Percentiles rank a stretch among this genome's conserved stretches.
Evolutionary conservation across 192 early-diverging fungal species (phyloP).

Genomic region (Tieghemiomyces parasiticus): DNA sequence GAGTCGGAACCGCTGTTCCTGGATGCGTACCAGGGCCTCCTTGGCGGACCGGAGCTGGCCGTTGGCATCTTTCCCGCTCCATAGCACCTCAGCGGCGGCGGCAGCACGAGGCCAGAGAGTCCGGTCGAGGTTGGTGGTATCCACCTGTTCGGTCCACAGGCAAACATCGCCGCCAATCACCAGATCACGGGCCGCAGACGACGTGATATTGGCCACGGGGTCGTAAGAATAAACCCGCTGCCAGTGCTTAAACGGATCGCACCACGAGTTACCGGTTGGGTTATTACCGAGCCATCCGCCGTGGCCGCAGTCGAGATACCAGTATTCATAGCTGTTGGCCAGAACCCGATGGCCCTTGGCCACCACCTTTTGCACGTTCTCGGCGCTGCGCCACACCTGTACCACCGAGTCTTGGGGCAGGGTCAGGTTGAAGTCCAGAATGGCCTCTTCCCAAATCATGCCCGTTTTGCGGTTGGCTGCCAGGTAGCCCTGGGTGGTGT

Average conservation of each 20-base stretch:
- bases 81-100: slow-evolving; percentile 49
- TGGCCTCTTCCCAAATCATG: slow-evolving; percentile 71
- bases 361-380: slow-evolving; percentile 36
- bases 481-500: slow-evolving; percentile 33
- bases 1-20: slow-evolving; percentile 57
- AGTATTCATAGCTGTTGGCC: slow-evolving; percentile 40
- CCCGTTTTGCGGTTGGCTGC: slow-evolving; percentile 31
- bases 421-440: slow-evolving; percentile 34
- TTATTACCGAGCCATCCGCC: slow-evolving; percentile 57
- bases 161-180: slow-evolving; percentile 55
- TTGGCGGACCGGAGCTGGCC: slow-evolving; percentile 34
- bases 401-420: slow-evolving; percentile 47
- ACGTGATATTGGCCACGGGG: slow-evolving; percentile 37
- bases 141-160: slow-evolving; percentile 56
- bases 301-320: slow-evolving; percentile 66
- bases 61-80: slow-evolving; percentile 41
- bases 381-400: slow-evolving; percentile 54
- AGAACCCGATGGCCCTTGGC: slow-evolving; percentile 47
- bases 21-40: slow-evolving; percentile 46
- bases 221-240: slow-evolving; percentile 54
- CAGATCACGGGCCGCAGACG: slow-evolving; percentile 29
- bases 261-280: slow-evolving; percentile 48
- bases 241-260: slow-evolving; percentile 61
- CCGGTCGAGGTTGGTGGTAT: slow-evolving; percentile 34
- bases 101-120: slow-evolving; percentile 55